A percentile compares a stretch with the other conserved stretches of the same genome.
These are phyloP conservation scores for Rhodomyrtus tomentosa DNA, from an alignment of 345 rosid genomes.

Conservation along the genomic window DNA sequence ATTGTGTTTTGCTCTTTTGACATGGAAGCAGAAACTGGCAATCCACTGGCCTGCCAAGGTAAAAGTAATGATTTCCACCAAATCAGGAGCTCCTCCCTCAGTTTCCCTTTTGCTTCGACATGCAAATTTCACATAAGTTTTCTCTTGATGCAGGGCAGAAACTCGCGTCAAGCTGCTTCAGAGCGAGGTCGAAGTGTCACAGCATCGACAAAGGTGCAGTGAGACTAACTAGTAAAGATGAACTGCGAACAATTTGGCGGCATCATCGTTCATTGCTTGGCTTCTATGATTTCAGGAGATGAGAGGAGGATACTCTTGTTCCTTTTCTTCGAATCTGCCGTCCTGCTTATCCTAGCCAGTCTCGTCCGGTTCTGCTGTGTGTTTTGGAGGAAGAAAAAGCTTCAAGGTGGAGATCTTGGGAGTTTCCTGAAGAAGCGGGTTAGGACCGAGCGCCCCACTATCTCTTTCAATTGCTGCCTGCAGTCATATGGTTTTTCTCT, in stretches of 20 bases:
- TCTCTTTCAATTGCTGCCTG: not conserved
- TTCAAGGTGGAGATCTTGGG: constrained; percentile 45
- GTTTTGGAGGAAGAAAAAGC: constrained; percentile 87
- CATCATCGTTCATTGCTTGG: not conserved
- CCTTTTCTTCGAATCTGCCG: constrained; percentile 49
- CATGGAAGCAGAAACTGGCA: constrained; percentile 47
- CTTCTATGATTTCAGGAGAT: constrained; percentile 28
- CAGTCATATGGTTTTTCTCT: not conserved
- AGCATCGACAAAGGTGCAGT: constrained; percentile 37
- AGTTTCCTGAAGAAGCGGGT: constrained; percentile 67
- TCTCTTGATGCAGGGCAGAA: constrained; percentile 31
- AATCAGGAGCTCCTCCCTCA: not conserved
- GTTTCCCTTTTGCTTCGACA: not conserved
- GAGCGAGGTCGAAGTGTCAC: constrained; percentile 30
- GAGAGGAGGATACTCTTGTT: constrained; percentile 40
- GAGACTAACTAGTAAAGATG: not conserved
- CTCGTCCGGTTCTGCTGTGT: constrained; percentile 64
- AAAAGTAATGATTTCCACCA: constrained; percentile 11
- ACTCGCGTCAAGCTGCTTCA: constrained; percentile 55
- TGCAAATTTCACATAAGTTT: not conserved
- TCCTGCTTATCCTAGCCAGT: constrained; percentile 42
- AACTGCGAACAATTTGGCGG: not conserved
- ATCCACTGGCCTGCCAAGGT: constrained; percentile 44
- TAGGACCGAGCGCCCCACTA: not conserved
- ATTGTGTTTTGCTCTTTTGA: not conserved